These are phyloP conservation scores for Glonium stellatum DNA, from an alignment of 495 filamentous ascomycete genomes.

Conservation along the genomic window DNA sequence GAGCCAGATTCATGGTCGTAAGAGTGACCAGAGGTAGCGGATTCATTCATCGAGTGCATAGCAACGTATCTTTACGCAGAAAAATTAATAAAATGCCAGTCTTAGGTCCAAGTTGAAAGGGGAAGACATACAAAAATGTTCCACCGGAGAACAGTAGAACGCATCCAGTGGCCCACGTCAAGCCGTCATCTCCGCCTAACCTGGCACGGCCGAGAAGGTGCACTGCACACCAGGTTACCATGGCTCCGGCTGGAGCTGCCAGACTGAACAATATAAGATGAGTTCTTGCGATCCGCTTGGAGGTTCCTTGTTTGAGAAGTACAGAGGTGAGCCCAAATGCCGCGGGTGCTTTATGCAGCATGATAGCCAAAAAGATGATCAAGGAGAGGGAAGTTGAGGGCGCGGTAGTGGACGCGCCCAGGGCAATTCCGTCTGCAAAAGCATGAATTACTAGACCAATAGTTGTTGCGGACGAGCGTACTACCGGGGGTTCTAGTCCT, in stretches of 20 bases:
- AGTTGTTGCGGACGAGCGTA: conserved; percentile 58
- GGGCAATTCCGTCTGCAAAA: conserved; percentile 90
- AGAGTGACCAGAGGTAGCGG: conserved; percentile 41
- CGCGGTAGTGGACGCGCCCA: conserved; percentile 80
- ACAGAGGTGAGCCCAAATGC: conserved; percentile 91
- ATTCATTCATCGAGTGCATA: conserved; percentile 95
- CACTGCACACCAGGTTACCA: conserved; percentile 74
- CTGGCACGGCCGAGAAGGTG: conserved; percentile 54
- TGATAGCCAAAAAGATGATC: conserved; percentile 91
- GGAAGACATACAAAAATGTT: conserved; percentile 75
- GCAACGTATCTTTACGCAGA: conserved; percentile 70
- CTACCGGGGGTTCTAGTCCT: conserved; percentile 13
- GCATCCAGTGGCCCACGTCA: conserved; percentile 87
- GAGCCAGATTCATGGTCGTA: conserved; percentile 43
- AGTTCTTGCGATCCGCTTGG: conserved; percentile 73
- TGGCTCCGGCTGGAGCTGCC: conserved; percentile 79
- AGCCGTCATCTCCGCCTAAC: conserved; percentile 42
- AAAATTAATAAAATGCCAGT: not conserved
- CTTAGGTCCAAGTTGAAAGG: not conserved
- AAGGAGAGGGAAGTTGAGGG: conserved; percentile 55
- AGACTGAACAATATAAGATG: conserved; percentile 88
- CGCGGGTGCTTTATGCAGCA: conserved; percentile 95
- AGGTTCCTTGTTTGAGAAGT: conserved; percentile 77
- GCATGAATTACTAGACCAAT: conserved; percentile 93
- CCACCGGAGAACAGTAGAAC: conserved; percentile 86